A percentile compares a stretch with the other conserved stretches of the same genome.
These are phyloP conservation scores for Antonospora locustae DNA, from an alignment of 371 early-diverging fungal species.

Conservation along the genomic window DNA sequence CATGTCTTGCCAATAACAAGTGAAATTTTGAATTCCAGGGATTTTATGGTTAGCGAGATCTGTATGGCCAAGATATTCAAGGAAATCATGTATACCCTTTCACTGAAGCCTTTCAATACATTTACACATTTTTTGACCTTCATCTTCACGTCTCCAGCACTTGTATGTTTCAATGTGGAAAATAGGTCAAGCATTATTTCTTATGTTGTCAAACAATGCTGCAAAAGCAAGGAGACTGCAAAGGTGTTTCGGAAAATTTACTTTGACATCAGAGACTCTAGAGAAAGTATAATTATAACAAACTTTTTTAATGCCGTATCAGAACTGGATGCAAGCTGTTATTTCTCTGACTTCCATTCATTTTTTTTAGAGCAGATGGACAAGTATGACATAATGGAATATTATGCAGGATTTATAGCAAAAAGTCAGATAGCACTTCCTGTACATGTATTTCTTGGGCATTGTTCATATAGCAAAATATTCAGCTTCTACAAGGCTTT, in stretches of 20 bases:
- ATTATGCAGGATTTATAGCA: conserved; percentile 1
- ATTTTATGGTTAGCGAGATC: conserved; percentile 3
- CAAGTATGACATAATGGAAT: neutral
- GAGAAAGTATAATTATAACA: no score
- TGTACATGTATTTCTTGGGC: conserved; percentile 3
- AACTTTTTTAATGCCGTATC: neutral
- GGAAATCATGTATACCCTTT: conserved; percentile 1
- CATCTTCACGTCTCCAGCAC: no score
- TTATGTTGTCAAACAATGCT: neutral
- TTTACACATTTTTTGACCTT: neutral
- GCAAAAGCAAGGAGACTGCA: neutral
- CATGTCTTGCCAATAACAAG: neutral
- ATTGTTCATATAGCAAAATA: neutral
- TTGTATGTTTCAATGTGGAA: no score
- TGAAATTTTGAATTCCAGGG: conserved; percentile 5
- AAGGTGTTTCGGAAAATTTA: conserved; percentile 5
- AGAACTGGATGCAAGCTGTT: neutral
- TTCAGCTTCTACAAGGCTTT: conserved; percentile 4
- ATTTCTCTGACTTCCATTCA: neutral
- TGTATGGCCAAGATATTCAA: conserved; percentile 1
- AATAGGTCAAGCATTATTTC: no score
- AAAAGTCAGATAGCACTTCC: conserved; percentile 11
- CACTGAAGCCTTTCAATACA: neutral
- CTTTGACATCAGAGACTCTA: conserved; percentile 1
- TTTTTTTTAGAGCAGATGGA: conserved; percentile 7